phyloP scores from a whole-genome alignment of 257 asterid species.

The Plantago ovata region DNA sequence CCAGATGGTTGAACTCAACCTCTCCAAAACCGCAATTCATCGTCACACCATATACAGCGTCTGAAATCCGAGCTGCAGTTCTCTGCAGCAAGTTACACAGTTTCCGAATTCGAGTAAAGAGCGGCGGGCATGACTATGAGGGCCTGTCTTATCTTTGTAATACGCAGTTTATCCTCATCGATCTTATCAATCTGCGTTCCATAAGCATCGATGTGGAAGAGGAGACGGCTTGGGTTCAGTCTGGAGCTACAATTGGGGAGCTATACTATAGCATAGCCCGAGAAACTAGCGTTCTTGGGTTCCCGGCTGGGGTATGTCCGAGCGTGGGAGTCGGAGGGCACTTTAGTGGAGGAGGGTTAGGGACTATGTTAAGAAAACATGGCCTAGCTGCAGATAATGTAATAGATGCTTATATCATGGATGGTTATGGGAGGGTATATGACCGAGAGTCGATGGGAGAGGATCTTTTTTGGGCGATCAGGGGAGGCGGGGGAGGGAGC shows the following conservation, averaged over 20 bases:
- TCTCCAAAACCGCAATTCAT: constrained; percentile 33
- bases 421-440: constrained; percentile 32
- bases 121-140: constrained; percentile 64
- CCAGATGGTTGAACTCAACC: constrained; percentile 44
- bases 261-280: constrained; percentile 38
- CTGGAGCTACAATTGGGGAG: constrained; percentile 58
- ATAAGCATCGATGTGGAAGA: constrained; percentile 28
- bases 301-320: constrained; percentile 55
- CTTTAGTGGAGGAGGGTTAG: constrained; percentile 56
- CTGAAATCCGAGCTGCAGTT: constrained; percentile 37
- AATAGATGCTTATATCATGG: constrained; percentile 38
- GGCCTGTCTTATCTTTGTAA: constrained; percentile 42
- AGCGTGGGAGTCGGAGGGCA: constrained; percentile 63
- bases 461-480: constrained; percentile 10
- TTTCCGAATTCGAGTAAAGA: constrained; percentile 37
- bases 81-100: constrained; percentile 31
- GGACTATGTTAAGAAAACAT: constrained; percentile 41
- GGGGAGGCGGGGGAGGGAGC: constrained; percentile 8
- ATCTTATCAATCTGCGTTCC: constrained; percentile 33
- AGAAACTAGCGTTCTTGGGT: constrained; percentile 31
- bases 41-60: constrained; percentile 34
- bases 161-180: constrained; percentile 36
- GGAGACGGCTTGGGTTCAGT: constrained; percentile 50
- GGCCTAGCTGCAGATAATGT: constrained; percentile 50
- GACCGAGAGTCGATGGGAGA: constrained; percentile 50